These are phyloP conservation scores for Pseudogymnoascus sp. DNA, from an alignment of 2,329 filamentous ascomycete genomes.

Conservation along the genomic window DNA sequence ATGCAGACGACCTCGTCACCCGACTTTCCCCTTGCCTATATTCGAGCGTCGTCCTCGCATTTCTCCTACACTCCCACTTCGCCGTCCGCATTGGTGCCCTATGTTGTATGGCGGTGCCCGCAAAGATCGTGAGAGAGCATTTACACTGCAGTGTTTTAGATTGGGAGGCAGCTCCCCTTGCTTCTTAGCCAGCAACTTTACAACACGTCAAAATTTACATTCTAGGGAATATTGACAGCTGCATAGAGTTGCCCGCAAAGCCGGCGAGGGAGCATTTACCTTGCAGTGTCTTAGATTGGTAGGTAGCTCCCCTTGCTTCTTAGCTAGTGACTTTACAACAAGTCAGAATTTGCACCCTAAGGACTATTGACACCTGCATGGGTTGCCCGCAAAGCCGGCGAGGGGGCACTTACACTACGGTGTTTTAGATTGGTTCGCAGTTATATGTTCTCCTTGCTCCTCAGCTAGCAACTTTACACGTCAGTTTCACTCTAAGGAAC, in stretches of 20 bases:
- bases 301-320: no score
- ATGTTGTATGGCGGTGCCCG: not conserved
- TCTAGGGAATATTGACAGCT: no score
- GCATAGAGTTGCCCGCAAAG: no score
- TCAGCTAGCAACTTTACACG: not conserved
- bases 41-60: not conserved
- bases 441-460: not conserved
- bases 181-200: not conserved
- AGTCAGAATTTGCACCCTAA: not conserved
- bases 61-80: not conserved
- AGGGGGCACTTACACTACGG: not conserved
- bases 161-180: not conserved
- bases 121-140: not conserved
- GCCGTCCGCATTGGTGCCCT: not conserved
- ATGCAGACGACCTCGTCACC: not conserved
- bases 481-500: not conserved
- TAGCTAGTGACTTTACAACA: no score
- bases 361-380: not conserved
- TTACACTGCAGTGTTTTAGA: not conserved
- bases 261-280: no score
- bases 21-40: not conserved
- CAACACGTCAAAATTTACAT: not conserved
- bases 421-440: not conserved
- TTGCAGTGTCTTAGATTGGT: no score
- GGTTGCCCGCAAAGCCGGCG: no score